phyloP scores from a whole-genome alignment of 2,329 filamentous ascomycete species.

The Coniochaeta hoffmannii region DNA sequence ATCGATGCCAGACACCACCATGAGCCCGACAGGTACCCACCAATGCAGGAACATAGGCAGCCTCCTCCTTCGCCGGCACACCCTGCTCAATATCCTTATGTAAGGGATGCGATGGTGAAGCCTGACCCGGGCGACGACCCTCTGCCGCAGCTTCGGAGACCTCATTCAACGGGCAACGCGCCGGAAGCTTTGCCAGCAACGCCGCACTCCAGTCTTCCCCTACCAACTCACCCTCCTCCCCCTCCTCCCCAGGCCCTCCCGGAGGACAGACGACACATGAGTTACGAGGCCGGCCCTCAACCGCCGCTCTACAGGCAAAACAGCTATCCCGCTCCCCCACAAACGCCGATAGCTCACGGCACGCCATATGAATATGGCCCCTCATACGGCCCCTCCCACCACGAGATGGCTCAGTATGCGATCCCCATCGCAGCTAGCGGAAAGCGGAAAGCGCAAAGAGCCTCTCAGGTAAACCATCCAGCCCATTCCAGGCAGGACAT shows the following conservation, averaged over 20 bases:
- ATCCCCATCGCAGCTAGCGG: conserved; percentile 37
- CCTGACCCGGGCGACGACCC: conserved; percentile 44
- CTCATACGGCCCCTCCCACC: conserved; percentile 25
- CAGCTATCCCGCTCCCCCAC: conserved; percentile 34
- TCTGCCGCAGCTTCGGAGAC: conserved; percentile 36
- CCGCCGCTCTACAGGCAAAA: conserved; percentile 31
- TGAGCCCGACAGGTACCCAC: conserved; percentile 47
- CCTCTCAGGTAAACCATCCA: conserved; percentile 46
- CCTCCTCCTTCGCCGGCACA: conserved; percentile 24
- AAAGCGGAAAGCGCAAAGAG: conserved; percentile 58
- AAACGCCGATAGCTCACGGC: conserved; percentile 30
- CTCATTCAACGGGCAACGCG: conserved; percentile 41
- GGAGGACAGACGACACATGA: conserved; percentile 47
- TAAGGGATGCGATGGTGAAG: conserved; percentile 48
- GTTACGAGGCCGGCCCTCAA: conserved; percentile 41
- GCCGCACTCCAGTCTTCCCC: conserved; percentile 23
- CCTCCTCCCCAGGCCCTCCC: too few species aligned
- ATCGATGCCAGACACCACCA: conserved; percentile 49
- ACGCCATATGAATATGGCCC: conserved; percentile 24
- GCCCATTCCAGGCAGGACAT: not conserved
- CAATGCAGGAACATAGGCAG: conserved; percentile 46
- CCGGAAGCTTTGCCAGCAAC: conserved; percentile 26
- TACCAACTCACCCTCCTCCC: conserved; percentile 25
- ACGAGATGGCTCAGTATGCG: conserved; percentile 24
- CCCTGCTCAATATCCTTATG: conserved; percentile 28